Evolutionary conservation across 495 filamentous ascomycete genomes (phyloP).

Genomic region (Podospora fimiseda): DNA sequence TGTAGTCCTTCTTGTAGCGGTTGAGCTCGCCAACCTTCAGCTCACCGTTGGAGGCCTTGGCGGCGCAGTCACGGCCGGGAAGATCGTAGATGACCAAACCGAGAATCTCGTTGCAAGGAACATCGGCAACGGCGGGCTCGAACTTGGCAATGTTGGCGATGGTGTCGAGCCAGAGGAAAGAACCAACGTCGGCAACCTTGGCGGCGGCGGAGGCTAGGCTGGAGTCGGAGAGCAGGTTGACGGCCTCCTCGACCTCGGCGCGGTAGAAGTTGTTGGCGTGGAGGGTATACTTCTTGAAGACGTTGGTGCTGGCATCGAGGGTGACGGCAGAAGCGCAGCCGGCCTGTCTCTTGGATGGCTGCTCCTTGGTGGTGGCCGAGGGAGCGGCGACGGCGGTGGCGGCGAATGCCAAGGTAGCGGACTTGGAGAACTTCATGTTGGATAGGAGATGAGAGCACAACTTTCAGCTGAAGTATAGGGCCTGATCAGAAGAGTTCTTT

Average conservation of each 20-base stretch:
- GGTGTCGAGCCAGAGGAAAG: conserved; percentile 64
- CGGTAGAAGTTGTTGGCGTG: conserved; percentile 55
- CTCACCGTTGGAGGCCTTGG: conserved; percentile 71
- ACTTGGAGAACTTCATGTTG: conserved; percentile 42
- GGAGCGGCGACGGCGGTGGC: conserved; percentile 38
- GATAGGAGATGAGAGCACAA: conserved; percentile 17
- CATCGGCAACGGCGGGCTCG: conserved; percentile 49
- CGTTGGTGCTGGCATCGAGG: conserved; percentile 48
- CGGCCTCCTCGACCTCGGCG: conserved; percentile 45
- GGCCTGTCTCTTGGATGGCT: conserved; percentile 26
- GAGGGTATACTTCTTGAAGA: conserved; percentile 46
- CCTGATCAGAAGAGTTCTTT: conserved; percentile 6
- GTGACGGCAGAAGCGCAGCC: conserved; percentile 46
- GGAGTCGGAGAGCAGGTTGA: conserved; percentile 33
- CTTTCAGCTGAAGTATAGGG: conserved; percentile 15
- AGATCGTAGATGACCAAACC: conserved; percentile 73
- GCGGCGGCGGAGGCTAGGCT: conserved; percentile 36
- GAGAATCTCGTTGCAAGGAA: conserved; percentile 49
- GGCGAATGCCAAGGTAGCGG: conserved; percentile 37
- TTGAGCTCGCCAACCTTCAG: conserved; percentile 55
- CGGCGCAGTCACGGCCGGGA: conserved; percentile 72
- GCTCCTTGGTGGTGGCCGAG: conserved; percentile 23
- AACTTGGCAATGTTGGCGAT: conserved; percentile 55
- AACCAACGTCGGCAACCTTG: conserved; percentile 57
- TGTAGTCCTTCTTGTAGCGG: conserved; percentile 63